Conservation (phyloP, 805 yeast species). For the Saccharomycopsis sp. region DNA sequence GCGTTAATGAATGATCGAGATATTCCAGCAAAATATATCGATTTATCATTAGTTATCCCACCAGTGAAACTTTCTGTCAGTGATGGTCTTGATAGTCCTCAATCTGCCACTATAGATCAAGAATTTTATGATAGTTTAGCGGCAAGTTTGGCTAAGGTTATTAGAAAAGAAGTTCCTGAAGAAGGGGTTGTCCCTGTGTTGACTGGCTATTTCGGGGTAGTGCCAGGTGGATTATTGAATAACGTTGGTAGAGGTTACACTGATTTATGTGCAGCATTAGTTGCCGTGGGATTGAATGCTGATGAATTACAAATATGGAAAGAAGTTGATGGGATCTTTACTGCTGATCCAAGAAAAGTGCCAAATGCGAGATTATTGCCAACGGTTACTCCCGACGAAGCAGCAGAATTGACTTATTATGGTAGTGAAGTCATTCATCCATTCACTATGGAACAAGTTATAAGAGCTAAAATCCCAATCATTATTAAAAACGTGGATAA, state of each 20-base stretch:
- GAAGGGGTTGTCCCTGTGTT: slow-evolving; percentile 68
- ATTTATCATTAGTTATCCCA: slow-evolving; percentile 68
- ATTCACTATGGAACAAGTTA: slow-evolving; percentile 98
- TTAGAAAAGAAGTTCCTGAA: slow-evolving; percentile 32
- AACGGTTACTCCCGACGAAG: slow-evolving; percentile 96
- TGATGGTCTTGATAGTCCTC: not conserved
- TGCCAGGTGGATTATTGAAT: slow-evolving; percentile 91
- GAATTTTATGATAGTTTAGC: slow-evolving; percentile 54
- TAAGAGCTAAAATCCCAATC: slow-evolving; percentile 91
- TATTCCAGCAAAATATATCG: slow-evolving; percentile 70
- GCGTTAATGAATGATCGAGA: slow-evolving; percentile 79
- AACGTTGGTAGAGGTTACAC: slow-evolving; percentile 98
- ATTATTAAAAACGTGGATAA: slow-evolving; percentile 94
- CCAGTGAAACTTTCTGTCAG: slow-evolving; percentile 27
- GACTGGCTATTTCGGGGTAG: slow-evolving; percentile 91
- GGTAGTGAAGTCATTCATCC: slow-evolving; percentile 99
- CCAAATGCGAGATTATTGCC: slow-evolving; percentile 77
- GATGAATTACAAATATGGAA: slow-evolving; percentile 98
- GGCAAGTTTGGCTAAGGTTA: slow-evolving; percentile 42
- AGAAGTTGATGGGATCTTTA: slow-evolving; percentile 97
- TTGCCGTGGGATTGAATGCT: slow-evolving; percentile 88
- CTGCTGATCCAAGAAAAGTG: slow-evolving; percentile 97
- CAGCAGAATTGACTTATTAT: slow-evolving; percentile 94
- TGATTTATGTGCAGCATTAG: slow-evolving; percentile 92
- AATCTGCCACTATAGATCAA: slow-evolving; percentile 54